Percentiles rank a stretch among this genome's conserved stretches.
Evolutionary conservation across 306 rosid species (phyloP).

Genomic region (Prunus mume): DNA sequence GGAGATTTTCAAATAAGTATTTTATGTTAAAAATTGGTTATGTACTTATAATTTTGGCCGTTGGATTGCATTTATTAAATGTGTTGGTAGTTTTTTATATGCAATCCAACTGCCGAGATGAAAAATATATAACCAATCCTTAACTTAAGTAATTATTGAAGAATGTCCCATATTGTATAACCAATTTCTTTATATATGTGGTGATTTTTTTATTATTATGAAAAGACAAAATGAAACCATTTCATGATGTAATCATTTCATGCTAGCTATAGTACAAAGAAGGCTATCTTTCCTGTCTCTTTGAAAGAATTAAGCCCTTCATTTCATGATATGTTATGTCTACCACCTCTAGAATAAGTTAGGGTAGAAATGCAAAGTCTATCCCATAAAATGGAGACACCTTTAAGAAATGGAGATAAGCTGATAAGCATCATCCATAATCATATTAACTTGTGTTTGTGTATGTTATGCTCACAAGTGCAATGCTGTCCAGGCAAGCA

Average conservation of each 20-base stretch:
- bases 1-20: no score
- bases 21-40: no score
- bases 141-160: no score
- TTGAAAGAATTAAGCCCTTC: slow-evolving; percentile 1
- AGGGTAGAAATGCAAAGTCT: background rate
- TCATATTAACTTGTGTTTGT: background rate
- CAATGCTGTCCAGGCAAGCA: slow-evolving; percentile 29
- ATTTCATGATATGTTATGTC: slow-evolving; percentile 2
- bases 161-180: background rate
- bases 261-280: background rate
- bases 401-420: slow-evolving; percentile 9
- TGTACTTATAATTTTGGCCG: no score
- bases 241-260: slow-evolving; percentile 2
- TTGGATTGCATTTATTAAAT: no score
- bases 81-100: no score
- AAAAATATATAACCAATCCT: no score
- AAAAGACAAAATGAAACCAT: background rate
- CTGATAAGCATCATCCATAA: slow-evolving; percentile 13
- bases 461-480: background rate
- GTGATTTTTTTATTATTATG: background rate
- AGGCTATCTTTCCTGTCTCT: background rate
- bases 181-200: background rate
- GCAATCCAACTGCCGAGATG: no score
- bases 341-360: background rate
- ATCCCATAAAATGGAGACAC: slow-evolving; percentile 11